Conservation (phyloP, 441 rosid genomes). For the Hypseocharis bilobata region DNA sequence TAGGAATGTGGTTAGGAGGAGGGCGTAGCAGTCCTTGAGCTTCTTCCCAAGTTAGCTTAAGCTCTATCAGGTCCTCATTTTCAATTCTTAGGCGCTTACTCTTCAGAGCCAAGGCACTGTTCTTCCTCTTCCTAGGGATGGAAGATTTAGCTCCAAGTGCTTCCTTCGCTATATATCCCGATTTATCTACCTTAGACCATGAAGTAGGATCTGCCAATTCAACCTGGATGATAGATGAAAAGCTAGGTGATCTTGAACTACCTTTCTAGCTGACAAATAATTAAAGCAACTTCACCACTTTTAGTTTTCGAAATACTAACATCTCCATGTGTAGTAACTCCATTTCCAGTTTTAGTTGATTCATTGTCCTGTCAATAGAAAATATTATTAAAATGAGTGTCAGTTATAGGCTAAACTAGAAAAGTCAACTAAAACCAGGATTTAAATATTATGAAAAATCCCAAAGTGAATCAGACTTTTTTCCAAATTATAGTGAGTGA, state of each 20-base stretch:
- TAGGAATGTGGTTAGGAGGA: constrained; percentile 59
- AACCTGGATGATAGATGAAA: constrained; percentile 38
- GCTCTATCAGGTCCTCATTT: constrained; percentile 62
- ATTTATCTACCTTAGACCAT: constrained; percentile 61
- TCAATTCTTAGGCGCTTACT: constrained; percentile 75
- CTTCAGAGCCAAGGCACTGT: constrained; percentile 55
- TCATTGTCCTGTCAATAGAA: constrained; percentile 53
- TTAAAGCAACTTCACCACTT: constrained; percentile 23
- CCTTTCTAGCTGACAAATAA: constrained; percentile 15
- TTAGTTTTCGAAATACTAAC: constrained; percentile 37
- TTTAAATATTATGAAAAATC: background rate
- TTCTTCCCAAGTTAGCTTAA: constrained; percentile 90
- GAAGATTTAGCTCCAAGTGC: constrained; percentile 48
- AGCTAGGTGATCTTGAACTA: constrained; percentile 16
- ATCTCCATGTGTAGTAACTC: constrained; percentile 40
- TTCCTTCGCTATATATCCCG: constrained; percentile 67
- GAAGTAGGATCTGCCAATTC: constrained; percentile 55
- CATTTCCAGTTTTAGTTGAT: constrained; percentile 32
- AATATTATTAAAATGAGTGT: background rate
- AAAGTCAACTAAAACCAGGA: background rate
- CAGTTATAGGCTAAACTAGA: background rate
- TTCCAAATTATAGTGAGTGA: background rate
- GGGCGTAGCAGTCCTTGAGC: constrained; percentile 86
- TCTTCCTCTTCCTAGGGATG: constrained; percentile 62
- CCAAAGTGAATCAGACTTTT: background rate